phyloP scores from a whole-genome alignment of 768 basidiomycete species.

The Mycena rosella region DNA sequence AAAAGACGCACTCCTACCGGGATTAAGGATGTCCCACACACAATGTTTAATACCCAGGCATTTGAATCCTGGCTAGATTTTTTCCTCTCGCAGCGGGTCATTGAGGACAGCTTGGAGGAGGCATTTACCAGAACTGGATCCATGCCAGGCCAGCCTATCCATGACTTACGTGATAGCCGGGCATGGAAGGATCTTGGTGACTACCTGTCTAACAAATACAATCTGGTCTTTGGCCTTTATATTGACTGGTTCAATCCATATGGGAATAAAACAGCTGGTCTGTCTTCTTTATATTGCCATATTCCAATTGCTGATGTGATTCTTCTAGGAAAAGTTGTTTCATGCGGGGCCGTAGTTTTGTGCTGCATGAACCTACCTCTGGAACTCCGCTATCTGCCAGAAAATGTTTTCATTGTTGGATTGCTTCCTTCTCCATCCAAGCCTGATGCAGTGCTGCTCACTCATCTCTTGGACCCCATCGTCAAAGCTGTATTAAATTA shows the following conservation, averaged over 20 bases:
- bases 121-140: too few relatives aligned
- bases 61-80: too few relatives aligned
- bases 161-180: neutral
- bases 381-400: neutral
- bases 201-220: neutral
- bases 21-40: too few relatives aligned
- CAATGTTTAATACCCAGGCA: too few relatives aligned
- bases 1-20: too few relatives aligned
- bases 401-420: neutral
- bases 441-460: neutral
- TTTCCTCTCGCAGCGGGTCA: too few relatives aligned
- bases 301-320: neutral
- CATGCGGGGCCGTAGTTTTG: neutral
- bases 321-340: neutral
- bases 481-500: too few relatives aligned
- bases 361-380: neutral
- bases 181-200: neutral
- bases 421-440: neutral
- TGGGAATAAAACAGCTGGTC: neutral
- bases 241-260: constrained; percentile 3
- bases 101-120: too few relatives aligned
- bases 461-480: neutral
- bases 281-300: too few relatives aligned
- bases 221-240: neutral
- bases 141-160: too few relatives aligned